A percentile compares a stretch with the other conserved stretches of the same genome.
phyloP scores from a whole-genome alignment of 2,329 filamentous ascomycete genomes.

The Cladosporium austrohemisphaericum region DNA sequence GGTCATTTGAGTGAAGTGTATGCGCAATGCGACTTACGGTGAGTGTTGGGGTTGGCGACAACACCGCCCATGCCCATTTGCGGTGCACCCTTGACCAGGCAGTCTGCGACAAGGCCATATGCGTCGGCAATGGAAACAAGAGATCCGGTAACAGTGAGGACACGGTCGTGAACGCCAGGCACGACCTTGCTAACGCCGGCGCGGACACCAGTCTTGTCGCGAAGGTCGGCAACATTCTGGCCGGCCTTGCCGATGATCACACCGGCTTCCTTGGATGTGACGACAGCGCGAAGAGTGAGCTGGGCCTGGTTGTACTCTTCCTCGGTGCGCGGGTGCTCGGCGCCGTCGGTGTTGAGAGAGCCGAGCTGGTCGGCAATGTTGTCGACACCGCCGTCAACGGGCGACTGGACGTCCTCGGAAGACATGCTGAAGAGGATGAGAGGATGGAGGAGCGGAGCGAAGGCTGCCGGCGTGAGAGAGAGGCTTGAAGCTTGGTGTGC shows the following conservation, averaged over 20 bases:
- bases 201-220: constrained; percentile 96
- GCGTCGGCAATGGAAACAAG: constrained; percentile 86
- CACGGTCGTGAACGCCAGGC: constrained; percentile 92
- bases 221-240: constrained; percentile 95
- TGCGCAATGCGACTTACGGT: too few relatives aligned
- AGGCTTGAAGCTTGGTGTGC: background rate
- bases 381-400: constrained; percentile 30
- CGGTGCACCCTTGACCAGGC: constrained; percentile 87
- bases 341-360: constrained; percentile 49
- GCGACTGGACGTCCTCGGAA: constrained; percentile 27
- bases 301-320: constrained; percentile 93
- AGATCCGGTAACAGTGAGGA: constrained; percentile 88
- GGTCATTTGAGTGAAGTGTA: constrained; percentile 34
- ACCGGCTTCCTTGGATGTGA: constrained; percentile 97
- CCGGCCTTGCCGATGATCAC: constrained; percentile 98
- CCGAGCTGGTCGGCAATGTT: constrained; percentile 41
- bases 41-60: constrained; percentile 81
- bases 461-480: constrained; percentile 3
- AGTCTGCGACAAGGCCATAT: constrained; percentile 88
- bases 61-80: constrained; percentile 95
- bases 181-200: constrained; percentile 99
- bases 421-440: constrained; percentile 24
- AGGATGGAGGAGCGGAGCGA: background rate
- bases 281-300: constrained; percentile 92
- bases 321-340: constrained; percentile 88